Percentiles rank a stretch among this genome's conserved stretches.
Conservation (phyloP, 345 rosid genomes). For the Brassica incana region DNA sequence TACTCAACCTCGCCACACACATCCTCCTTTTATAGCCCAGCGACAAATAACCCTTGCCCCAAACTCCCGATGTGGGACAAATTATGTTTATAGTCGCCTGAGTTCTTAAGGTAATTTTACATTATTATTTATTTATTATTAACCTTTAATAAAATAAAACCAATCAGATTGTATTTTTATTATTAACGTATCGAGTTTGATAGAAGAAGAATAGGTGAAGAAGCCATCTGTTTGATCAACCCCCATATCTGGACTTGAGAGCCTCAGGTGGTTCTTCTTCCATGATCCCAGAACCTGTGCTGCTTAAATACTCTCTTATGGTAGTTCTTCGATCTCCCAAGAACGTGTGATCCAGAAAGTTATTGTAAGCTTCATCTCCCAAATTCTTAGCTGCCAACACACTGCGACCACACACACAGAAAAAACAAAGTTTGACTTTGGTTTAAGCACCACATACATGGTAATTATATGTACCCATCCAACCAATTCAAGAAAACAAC, state of each 20-base stretch:
- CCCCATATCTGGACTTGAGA: slow-evolving; percentile 76
- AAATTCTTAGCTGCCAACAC: slow-evolving; percentile 90
- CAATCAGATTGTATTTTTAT: neutral
- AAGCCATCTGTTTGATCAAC: slow-evolving; percentile 38
- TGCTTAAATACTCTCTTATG: slow-evolving; percentile 64
- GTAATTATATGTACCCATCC: neutral
- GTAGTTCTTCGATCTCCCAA: slow-evolving; percentile 72
- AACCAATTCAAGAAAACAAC: neutral
- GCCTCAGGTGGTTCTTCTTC: slow-evolving; percentile 88
- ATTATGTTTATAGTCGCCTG: neutral
- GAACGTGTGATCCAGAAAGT: slow-evolving; percentile 82
- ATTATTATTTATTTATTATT: neutral
- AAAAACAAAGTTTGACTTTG: neutral
- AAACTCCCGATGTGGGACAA: slow-evolving; percentile 31
- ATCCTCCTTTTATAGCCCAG: neutral
- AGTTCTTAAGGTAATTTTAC: neutral
- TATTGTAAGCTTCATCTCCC: slow-evolving; percentile 57
- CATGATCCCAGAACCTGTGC: slow-evolving; percentile 76
- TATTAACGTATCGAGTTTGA: neutral
- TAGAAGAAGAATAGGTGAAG: neutral
- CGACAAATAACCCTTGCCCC: too few relatives aligned
- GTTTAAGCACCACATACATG: neutral
- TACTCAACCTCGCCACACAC: too few relatives aligned
- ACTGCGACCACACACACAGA: slow-evolving; percentile 40
- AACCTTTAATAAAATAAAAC: neutral